phyloP scores from a whole-genome alignment of 2,329 filamentous ascomycete genomes.

The Fusarium beomiforme region DNA sequence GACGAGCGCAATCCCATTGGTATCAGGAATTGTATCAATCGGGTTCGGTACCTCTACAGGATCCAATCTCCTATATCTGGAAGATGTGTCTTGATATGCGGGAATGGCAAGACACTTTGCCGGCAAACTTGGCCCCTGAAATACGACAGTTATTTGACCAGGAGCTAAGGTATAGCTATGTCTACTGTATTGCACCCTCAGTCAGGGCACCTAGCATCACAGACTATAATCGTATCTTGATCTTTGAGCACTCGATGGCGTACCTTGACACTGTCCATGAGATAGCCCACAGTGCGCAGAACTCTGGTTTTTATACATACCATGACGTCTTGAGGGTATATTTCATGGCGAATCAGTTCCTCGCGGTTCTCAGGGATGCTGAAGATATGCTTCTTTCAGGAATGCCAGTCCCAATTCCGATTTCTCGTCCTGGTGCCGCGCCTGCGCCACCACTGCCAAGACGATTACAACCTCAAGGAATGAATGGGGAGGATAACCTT shows the following conservation, averaged over 20 bases:
- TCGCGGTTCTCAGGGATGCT: conserved; percentile 68
- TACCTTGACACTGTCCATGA: conserved; percentile 81
- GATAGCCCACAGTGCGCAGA: conserved; percentile 67
- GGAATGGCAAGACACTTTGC: conserved; percentile 83
- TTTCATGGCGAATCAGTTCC: conserved; percentile 74
- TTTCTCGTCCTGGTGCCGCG: conserved; percentile 57
- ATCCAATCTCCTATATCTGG: conserved; percentile 79
- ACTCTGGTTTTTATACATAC: conserved; percentile 80
- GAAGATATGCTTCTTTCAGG: conserved; percentile 66
- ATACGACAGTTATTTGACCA: conserved; percentile 84
- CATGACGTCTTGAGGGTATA: conserved; percentile 88
- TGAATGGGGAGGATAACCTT: conserved; percentile 59
- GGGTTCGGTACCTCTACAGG: conserved; percentile 72
- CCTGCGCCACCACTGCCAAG: conserved; percentile 64
- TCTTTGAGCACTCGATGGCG: conserved; percentile 87
- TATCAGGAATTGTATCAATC: conserved; percentile 90
- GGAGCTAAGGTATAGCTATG: conserved; percentile 89
- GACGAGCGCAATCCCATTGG: conserved; percentile 87
- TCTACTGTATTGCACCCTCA: conserved; percentile 87
- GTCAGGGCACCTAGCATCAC: conserved; percentile 76
- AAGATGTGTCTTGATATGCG: conserved; percentile 79
- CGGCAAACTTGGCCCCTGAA: conserved; percentile 68
- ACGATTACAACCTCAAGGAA: conserved; percentile 49
- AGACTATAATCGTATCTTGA: conserved; percentile 79
- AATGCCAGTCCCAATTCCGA: conserved; percentile 56